Evolutionary conservation across 2,329 filamentous ascomycete species (phyloP).

Genomic region (Clarireedia hainanense): DNA sequence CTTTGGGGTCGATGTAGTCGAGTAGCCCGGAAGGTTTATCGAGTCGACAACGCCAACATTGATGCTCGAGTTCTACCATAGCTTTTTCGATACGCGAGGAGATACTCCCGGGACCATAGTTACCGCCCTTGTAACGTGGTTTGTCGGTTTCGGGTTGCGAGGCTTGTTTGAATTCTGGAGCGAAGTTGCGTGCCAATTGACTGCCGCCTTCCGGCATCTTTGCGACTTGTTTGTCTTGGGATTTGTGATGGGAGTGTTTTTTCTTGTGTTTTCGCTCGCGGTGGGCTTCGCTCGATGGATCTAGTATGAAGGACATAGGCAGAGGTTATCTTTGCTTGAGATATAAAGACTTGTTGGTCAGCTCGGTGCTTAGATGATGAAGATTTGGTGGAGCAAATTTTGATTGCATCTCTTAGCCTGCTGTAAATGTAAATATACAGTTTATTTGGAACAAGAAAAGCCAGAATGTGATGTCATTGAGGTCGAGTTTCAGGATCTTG

Average conservation of each 20-base stretch:
- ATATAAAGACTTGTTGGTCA: not conserved
- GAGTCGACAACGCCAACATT: slow-evolving; percentile 9
- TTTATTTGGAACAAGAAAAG: slow-evolving; percentile 4
- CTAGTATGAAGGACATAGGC: slow-evolving; percentile 4
- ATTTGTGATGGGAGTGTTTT: not conserved
- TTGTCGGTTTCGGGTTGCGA: slow-evolving; percentile 2
- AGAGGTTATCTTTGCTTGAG: not conserved
- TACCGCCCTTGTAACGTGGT: slow-evolving; percentile 6
- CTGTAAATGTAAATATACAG: not conserved
- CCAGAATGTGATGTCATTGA: slow-evolving; percentile 7
- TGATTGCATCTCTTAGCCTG: not conserved
- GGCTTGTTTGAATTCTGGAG: not conserved
- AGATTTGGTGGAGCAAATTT: not conserved
- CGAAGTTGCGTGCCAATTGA: slow-evolving; percentile 1
- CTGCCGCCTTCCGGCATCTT: slow-evolving; percentile 1
- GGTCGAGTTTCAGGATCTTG: slow-evolving; percentile 6
- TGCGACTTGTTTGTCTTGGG: slow-evolving; percentile 4
- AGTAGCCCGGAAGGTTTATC: slow-evolving; percentile 4
- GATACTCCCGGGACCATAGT: slow-evolving; percentile 7
- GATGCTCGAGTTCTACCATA: slow-evolving; percentile 4
- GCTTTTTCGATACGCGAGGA: slow-evolving; percentile 6
- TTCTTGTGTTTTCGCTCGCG: slow-evolving; percentile 7
- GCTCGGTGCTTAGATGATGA: not conserved
- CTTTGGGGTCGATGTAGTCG: slow-evolving; percentile 9
- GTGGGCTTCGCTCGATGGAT: slow-evolving; percentile 6